Evolutionary conservation across 2,329 filamentous ascomycete species (phyloP).

Genomic region (Colletotrichum cuscutae): DNA sequence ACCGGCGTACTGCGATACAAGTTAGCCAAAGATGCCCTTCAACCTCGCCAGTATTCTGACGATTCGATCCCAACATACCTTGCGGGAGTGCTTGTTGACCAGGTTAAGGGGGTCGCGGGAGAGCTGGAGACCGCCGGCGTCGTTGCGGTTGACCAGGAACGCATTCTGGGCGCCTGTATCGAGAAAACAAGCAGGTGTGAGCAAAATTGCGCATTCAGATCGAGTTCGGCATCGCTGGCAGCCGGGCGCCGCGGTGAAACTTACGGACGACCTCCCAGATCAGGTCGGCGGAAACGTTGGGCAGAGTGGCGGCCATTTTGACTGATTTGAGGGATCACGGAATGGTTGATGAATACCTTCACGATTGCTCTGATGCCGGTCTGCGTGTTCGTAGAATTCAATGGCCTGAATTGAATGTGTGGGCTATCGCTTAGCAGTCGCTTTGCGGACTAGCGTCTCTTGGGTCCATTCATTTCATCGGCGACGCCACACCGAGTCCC

Average conservation of each 20-base stretch:
- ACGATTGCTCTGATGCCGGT: constrained; percentile 20
- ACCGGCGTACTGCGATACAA: constrained; percentile 77
- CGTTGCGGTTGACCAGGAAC: constrained; percentile 90
- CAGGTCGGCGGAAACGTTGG: constrained; percentile 88
- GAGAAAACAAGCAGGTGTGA: constrained; percentile 10
- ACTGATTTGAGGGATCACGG: constrained; percentile 49
- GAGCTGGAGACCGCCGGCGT: constrained; percentile 84
- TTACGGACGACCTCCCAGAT: constrained; percentile 96
- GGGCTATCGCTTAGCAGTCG: constrained; percentile 49
- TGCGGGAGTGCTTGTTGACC: constrained; percentile 89
- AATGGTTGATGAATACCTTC: constrained; percentile 38
- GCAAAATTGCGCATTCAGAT: not conserved
- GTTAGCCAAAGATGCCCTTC: constrained; percentile 47
- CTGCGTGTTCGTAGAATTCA: constrained; percentile 37
- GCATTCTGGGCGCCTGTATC: constrained; percentile 83
- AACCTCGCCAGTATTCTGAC: not conserved
- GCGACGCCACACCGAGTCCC: constrained; percentile 2
- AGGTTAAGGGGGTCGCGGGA: constrained; percentile 96
- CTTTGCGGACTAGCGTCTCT: constrained; percentile 27
- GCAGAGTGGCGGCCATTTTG: constrained; percentile 68
- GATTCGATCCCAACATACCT: constrained; percentile 65
- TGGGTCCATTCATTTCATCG: not conserved
- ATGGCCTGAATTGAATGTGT: constrained; percentile 45
- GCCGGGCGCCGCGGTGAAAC: constrained; percentile 52
- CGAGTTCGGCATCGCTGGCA: not conserved